Base-by-base conservation (phyloP, 768 basidiomycete species). In the Mycena belliarum region DNA sequence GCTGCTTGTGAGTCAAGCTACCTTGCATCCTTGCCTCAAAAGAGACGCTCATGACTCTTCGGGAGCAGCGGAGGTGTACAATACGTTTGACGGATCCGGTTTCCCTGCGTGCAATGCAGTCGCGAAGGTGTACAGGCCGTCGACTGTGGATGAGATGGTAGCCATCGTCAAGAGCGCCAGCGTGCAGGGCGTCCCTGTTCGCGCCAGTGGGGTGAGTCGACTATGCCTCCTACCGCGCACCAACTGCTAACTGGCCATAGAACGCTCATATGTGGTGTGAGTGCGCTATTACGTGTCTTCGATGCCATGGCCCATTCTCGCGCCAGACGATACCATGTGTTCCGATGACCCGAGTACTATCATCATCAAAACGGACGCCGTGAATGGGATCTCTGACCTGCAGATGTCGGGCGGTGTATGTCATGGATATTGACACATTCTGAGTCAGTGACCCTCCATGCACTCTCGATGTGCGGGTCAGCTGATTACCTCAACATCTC, bases 251-350 rank as follows among this genome's bases (percentile, higher is more conserved):
- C 8, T 43, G 3, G 23, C 0, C 7, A 7, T 41, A 75, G 74
- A 75, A 75, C 43, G 73, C 68, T 10, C 74, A 75, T 56, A 75
- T 75, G 74, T 74, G 73, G 73, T 74, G 73, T 73, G 52, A 56
- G 72, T 55, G 15, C 16, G 24, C 25, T 18, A 12, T 42, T 3
- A 26, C 20, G 14, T 26, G 12, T 9, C 20, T 7, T 18, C 9
- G 9, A 12, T 32, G 12, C 12, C 29, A 23, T n/a, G 10, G 21
- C 14, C n/a, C 18, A 8, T 9, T 4, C 24, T 25, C 18, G 1
- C 48, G 15, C 12, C 44, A 74, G 72, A 72, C 50, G 71, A 75
- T 49, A 75, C 73, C 29, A 73, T 75, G 74, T 75, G 73, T 52
- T 72, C 72, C 28, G 74, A 74, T 50, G 72, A 73, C 52, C 67